A percentile compares a stretch with the other conserved stretches of the same genome.
These are phyloP conservation scores for Arachnopeziza araneosa DNA, from an alignment of 2,329 filamentous ascomycete species.

Conservation along the genomic window DNA sequence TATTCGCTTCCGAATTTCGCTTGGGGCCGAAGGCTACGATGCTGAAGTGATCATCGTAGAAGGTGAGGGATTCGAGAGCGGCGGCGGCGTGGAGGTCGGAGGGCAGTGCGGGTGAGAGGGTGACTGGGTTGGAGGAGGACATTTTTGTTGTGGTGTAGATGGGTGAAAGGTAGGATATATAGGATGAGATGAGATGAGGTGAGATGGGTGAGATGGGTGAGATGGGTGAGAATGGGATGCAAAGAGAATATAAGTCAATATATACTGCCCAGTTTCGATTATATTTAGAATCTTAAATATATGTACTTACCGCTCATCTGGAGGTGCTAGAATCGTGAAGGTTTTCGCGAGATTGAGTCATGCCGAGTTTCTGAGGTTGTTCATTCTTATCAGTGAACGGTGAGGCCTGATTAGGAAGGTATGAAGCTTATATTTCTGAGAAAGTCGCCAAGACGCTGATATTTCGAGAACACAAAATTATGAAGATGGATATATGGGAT, in stretches of 20 bases:
- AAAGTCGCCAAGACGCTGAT: not conserved
- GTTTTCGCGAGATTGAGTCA: not conserved
- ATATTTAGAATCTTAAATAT: no score
- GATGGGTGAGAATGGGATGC: no score
- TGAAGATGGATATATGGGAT: no score
- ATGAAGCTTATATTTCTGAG: not conserved
- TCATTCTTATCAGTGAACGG: not conserved
- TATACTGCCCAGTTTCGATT: no score
- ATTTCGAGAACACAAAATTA: no score
- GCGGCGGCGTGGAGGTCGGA: constrained; percentile 10
- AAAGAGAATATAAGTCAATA: no score
- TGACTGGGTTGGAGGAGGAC: constrained; percentile 1
- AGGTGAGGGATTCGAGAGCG: constrained; percentile 9
- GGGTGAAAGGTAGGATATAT: no score
- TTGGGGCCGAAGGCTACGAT: constrained; percentile 10
- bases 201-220: no score
- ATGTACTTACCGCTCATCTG: no score
- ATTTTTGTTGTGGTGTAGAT: not conserved
- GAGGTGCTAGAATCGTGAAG: no score
- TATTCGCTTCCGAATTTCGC: constrained; percentile 1
- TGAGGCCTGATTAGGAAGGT: not conserved
- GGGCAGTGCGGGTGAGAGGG: constrained; percentile 2
- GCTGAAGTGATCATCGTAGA: constrained; percentile 12
- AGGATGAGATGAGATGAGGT: no score
- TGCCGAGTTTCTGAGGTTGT: not conserved